Conservation (phyloP, 2,329 filamentous ascomycete genomes). For the Trichoderma sp. region DNA sequence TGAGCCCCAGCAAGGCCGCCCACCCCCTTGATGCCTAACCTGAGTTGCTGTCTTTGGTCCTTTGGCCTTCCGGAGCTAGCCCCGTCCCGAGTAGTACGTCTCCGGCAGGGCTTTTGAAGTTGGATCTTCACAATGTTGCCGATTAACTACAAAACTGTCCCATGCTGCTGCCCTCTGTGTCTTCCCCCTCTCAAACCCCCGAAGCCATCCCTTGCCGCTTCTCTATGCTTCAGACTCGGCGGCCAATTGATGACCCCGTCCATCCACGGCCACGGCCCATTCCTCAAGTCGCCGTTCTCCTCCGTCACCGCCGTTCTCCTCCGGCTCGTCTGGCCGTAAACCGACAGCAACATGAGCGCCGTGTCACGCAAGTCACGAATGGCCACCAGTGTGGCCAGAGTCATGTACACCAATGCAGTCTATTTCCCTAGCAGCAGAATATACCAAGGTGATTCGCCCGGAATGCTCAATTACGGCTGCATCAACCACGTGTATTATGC, state of each 20-base stretch:
- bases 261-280: conserved; percentile 1
- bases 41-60: conserved; percentile 27
- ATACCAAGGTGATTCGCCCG: conserved; percentile 72
- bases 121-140: conserved; percentile 22
- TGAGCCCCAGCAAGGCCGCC: conserved; percentile 20
- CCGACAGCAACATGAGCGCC: conserved; percentile 39
- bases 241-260: conserved; percentile 5
- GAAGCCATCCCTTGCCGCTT: conserved; percentile 5
- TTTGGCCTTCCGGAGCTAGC: conserved; percentile 22
- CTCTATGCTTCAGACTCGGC: conserved; percentile 4
- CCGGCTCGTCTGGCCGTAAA: background rate
- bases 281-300: conserved; percentile 7
- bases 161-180: conserved; percentile 7
- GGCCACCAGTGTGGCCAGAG: conserved; percentile 44
- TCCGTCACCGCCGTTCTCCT: conserved; percentile 7
- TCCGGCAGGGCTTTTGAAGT: conserved; percentile 20
- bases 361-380: conserved; percentile 50
- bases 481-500: conserved; percentile 84
- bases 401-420: conserved; percentile 71
- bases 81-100: conserved; percentile 16
- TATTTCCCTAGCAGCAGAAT: conserved; percentile 83
- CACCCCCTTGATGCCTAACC: conserved; percentile 32
- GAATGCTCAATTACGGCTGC: conserved; percentile 71
- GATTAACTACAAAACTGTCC: conserved; percentile 22
- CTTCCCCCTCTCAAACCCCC: background rate